Evolutionary conservation across 1,284 basidiomycete genomes (phyloP), one percentile per base, ranked within the genome.

Genomic region (Ganoderma sinense): DNA sequence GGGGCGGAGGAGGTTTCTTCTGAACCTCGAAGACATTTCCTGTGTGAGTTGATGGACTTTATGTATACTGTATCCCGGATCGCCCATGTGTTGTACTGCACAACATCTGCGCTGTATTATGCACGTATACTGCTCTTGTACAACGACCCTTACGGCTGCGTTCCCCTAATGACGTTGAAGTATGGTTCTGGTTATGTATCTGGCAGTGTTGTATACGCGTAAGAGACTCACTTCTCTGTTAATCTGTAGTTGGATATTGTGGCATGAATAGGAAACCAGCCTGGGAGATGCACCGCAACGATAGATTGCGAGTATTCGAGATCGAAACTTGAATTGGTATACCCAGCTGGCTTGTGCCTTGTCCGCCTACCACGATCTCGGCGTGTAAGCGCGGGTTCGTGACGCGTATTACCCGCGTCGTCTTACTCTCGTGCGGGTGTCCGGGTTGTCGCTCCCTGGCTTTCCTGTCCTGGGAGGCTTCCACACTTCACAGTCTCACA

Each of bases 1-100:
- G 33, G 39, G 72, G 60, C 13, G 71, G 69, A 40, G 75, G 74
- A 20, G 73, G 74, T 8, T 73, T 65, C 33, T 58, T 43, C 39
- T 61, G 16, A 39, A 1, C 1, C 36, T 20, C 26, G 16, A 39
- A 23, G 33, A 61, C 14, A 5, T 23, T 14, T 23, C 31, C 36
- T 56, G 31, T 33, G 48, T 26, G 48, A 23, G 23, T 26, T 23
- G 23, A 56, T 56, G 31, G 14, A 33, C 55, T 56, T 20, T 31
- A 18, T 56, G 3, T 56, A 33, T 33, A 18, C 33, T 56, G 29
- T 31, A 18, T 20, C 55, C 7, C 6, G 36, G 36, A 39, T 39
- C 36, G 36, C 36, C 33, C 31, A 18, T 31, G 16, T 16, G 10
- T 20, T 56, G 18, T 56, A 56, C 16, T 56, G 55, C 33, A 18